These are phyloP conservation scores for Monosporascus sp. DNA, from an alignment of 2,329 filamentous ascomycete species.

Conservation along the genomic window DNA sequence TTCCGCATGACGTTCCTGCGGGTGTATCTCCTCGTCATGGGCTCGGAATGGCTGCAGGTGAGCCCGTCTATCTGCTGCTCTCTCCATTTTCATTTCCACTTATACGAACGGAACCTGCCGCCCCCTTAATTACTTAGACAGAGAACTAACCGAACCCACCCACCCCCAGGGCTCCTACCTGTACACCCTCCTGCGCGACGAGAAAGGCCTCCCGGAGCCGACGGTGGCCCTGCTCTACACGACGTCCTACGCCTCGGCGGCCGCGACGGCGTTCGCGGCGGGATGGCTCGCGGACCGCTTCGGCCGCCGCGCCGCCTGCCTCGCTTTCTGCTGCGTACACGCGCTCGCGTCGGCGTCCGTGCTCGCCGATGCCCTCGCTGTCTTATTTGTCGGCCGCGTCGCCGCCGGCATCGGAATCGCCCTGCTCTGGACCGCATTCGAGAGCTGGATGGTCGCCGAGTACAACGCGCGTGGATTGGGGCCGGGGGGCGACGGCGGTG, in stretches of 20 bases:
- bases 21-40: slow-evolving; percentile 46
- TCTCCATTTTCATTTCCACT: too few relatives aligned
- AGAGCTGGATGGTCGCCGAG: slow-evolving; percentile 58
- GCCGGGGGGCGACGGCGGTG: slow-evolving; percentile 14
- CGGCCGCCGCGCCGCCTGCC: slow-evolving; percentile 47
- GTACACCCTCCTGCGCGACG: slow-evolving; percentile 26
- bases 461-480: slow-evolving; percentile 42
- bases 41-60: slow-evolving; percentile 48
- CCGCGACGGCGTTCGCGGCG: slow-evolving; percentile 39
- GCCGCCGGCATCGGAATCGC: slow-evolving; percentile 53
- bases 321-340: slow-evolving; percentile 50
- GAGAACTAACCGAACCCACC: background rate
- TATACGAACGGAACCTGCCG: too few relatives aligned
- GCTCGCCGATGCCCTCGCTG: slow-evolving; percentile 28
- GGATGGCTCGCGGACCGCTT: slow-evolving; percentile 44
- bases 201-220: slow-evolving; percentile 22
- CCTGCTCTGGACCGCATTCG: slow-evolving; percentile 54
- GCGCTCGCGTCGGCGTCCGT: slow-evolving; percentile 47
- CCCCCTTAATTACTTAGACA: background rate
- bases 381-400: slow-evolving; percentile 48
- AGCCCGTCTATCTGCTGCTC: slow-evolving; percentile 1
- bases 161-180: slow-evolving; percentile 21
- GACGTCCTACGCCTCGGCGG: slow-evolving; percentile 39
- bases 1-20: slow-evolving; percentile 19
- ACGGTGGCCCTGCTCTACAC: slow-evolving; percentile 37